A percentile compares a stretch with the other conserved stretches of the same genome.
Evolutionary conservation across 495 filamentous ascomycete species (phyloP).

Genomic region (Trichoderma asperelloides): DNA sequence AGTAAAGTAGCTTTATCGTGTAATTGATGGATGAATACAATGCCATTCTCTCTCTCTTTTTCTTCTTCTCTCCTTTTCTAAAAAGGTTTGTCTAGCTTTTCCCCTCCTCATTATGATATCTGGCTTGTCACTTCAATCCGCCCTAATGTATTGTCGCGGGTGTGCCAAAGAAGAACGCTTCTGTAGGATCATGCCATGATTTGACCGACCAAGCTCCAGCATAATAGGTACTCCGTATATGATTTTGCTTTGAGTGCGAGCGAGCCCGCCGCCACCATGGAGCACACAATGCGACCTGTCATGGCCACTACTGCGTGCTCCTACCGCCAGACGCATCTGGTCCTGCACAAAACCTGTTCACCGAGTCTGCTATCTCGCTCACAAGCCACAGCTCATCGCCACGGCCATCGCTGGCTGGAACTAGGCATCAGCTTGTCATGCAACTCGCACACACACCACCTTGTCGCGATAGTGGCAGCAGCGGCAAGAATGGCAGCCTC

Average conservation of each 20-base stretch:
- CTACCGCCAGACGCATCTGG: too few species aligned
- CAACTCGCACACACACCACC: neutral
- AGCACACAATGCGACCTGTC: neutral
- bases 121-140: too few species aligned
- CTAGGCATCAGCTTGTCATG: neutral
- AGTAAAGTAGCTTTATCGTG: too few species aligned
- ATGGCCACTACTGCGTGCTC: neutral
- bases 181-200: too few species aligned
- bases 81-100: too few species aligned
- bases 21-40: neutral
- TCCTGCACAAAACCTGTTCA: too few species aligned
- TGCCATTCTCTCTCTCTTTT: neutral
- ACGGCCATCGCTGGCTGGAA: neutral
- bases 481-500: neutral
- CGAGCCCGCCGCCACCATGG: neutral
- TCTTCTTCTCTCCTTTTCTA: neutral
- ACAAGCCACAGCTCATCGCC: neutral
- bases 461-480: neutral
- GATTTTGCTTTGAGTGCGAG: neutral
- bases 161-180: too few species aligned
- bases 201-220: too few species aligned
- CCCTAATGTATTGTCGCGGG: too few species aligned
- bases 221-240: neutral
- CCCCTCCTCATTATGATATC: too few species aligned
- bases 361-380: too few species aligned